Base-by-base conservation (phyloP, 106 monocot genomes). In the Allium sativum region DNA sequence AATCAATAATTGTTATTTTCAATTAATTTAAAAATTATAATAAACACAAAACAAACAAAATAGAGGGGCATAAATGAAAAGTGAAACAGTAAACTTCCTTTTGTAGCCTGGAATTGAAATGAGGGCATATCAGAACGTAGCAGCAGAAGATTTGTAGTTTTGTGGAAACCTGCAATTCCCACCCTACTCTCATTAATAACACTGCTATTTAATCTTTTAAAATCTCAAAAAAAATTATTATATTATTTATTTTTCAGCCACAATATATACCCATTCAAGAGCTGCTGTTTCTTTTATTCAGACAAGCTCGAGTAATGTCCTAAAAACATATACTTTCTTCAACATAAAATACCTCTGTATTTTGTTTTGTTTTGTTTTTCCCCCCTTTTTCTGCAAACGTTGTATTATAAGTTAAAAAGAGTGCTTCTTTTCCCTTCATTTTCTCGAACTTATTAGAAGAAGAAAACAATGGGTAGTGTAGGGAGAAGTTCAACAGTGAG, bases 401-500 rank as follows among this genome's bases (percentile, higher is more conserved):
- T 21, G 52, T 48, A 31, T 48, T 31, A 61, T 52, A 41, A 42
- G 48, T 45, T 17, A 71, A 11, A 62, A 12, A 53, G 42, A 52
- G 62, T 17, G 8, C 15, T 12, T 7, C 42, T 31, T 10, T 40
- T 53, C 31, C 31, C 31, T 31, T 3, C 5, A 3, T 31, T 31
- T 31, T 5, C 31, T 31, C 5, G 31, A 31, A 31, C 31, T 31
- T 31, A 31, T 31, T 31, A 31, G 31, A 31, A 31, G 31, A 31
- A 31, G 42, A 46, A 21, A 55, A 52, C 41, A 54, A 68, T 74
- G 77, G 84, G 79, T 46, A 76, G 65, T 55, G 70, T 70, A 62
- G 88, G 82, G 10, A 88, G 84, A 68, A 88, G 73, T 53, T 80
- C 78, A 58, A 62, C 77, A 45, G 84, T 89, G 69, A 86, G 94